Conservation (phyloP, 202 grass and related monocot genomes). For the Brachypodium distachyon region DNA sequence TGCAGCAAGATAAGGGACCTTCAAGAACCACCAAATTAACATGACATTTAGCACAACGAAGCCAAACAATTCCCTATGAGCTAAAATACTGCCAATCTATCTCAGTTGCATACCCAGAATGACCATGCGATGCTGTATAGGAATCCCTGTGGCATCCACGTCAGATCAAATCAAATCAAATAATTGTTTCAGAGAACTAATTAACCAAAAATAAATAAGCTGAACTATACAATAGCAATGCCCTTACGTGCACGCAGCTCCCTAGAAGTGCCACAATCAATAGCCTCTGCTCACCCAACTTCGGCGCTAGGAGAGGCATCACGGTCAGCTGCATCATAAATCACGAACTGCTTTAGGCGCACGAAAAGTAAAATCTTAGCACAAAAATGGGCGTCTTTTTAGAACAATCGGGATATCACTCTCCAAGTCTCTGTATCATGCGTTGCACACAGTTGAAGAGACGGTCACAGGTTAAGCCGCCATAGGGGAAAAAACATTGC, state of each 20-base stretch:
- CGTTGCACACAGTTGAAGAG: no score
- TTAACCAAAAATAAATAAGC: constrained; percentile 1
- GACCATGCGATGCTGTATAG: constrained; percentile 78
- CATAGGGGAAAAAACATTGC: background rate
- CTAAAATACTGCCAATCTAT: background rate
- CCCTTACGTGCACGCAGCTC: constrained; percentile 59
- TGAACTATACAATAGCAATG: background rate
- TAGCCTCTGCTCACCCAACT: constrained; percentile 64
- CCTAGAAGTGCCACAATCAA: constrained; percentile 54
- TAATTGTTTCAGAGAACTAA: background rate
- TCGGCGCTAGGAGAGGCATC: constrained; percentile 73
- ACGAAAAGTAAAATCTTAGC: background rate
- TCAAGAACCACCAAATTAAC: constrained; percentile 18
- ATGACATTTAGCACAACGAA: constrained; percentile 11
- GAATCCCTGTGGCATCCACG: constrained; percentile 42
- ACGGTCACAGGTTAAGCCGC: background rate
- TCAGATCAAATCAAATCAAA: constrained; percentile 4
- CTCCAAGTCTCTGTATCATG: no score
- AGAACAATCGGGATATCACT: no score
- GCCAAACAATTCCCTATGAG: background rate
- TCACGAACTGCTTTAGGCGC: background rate
- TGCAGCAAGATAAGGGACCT: constrained; percentile 81
- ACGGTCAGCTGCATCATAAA: constrained; percentile 48
- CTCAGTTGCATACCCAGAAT: constrained; percentile 64
- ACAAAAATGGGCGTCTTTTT: no score